These are phyloP conservation scores for Coix lacrymajobi DNA, from an alignment of 176 grass and related monocot species.

Conservation along the genomic window DNA sequence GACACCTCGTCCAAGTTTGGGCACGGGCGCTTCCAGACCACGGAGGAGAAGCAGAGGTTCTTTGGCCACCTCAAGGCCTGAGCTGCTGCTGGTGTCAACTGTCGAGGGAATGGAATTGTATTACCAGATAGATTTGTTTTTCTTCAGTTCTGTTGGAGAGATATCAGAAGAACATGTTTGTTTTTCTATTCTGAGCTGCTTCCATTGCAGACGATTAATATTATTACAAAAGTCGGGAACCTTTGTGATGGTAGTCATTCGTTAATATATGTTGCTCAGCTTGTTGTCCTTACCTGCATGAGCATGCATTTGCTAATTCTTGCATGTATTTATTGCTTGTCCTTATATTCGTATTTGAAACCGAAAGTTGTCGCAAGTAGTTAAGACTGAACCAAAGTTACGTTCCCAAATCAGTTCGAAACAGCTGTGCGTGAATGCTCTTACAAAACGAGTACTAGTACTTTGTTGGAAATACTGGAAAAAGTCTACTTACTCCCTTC, in stretches of 20 bases:
- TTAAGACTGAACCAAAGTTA: not conserved
- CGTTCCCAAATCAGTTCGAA: not conserved
- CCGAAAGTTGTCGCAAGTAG: too few relatives aligned
- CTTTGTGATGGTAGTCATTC: not conserved
- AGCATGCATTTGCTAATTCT: not conserved
- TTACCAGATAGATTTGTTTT: constrained; percentile 9
- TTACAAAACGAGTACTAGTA: too few relatives aligned
- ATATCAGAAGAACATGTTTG: constrained; percentile 17
- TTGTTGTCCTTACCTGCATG: too few relatives aligned
- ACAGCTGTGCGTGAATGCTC: not conserved
- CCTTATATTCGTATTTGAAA: too few relatives aligned
- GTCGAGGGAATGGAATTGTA: not conserved
- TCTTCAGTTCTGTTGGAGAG: constrained; percentile 16
- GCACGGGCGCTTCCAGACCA: constrained; percentile 95
- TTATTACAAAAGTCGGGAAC: constrained; percentile 1
- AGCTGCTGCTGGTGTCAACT: not conserved
- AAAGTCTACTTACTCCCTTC: too few relatives aligned
- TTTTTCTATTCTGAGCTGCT: constrained; percentile 24
- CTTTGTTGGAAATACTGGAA: too few relatives aligned
- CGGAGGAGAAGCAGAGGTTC: constrained; percentile 82
- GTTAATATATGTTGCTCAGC: too few relatives aligned
- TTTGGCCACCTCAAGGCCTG: constrained; percentile 59
- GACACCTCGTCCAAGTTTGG: constrained; percentile 98
- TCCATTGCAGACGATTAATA: not conserved
- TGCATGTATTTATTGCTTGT: too few relatives aligned